Evolutionary conservation across 2,329 filamentous ascomycete genomes (phyloP).

Genomic region (Aphanocladium album): DNA sequence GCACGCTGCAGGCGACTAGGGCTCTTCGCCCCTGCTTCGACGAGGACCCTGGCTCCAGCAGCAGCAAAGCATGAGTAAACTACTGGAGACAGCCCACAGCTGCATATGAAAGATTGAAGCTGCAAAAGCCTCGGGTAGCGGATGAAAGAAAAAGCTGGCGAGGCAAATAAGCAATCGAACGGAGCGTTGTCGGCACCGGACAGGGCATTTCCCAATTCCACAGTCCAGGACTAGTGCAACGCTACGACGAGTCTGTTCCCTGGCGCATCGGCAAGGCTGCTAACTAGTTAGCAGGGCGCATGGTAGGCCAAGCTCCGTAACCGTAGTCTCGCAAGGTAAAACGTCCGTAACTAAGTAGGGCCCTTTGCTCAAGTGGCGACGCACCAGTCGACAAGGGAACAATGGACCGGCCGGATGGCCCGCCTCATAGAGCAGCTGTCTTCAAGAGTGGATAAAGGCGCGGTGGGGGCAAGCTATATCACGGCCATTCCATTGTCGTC

Average conservation of each 20-base stretch:
- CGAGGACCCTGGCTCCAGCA: not conserved
- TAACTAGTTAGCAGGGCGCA: not conserved
- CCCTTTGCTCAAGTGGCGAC: not conserved
- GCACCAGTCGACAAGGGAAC: not conserved
- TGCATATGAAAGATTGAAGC: not conserved
- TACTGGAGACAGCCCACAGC: not conserved
- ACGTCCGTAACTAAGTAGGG: not conserved
- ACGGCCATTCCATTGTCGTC: conserved; percentile 1
- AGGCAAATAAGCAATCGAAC: not conserved
- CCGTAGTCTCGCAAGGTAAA: not conserved
- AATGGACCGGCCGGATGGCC: conserved; percentile 1
- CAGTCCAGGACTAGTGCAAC: not conserved
- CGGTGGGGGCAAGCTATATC: conserved; percentile 7
- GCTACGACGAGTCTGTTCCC: not conserved
- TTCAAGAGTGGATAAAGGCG: not conserved
- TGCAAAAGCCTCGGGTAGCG: not conserved
- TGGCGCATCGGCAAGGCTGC: not conserved
- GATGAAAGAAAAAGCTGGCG: not conserved
- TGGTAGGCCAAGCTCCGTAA: not conserved
- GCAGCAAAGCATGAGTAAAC: not conserved
- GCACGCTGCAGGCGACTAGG: not conserved
- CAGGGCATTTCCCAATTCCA: not conserved
- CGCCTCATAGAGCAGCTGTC: not conserved
- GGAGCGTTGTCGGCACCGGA: not conserved
- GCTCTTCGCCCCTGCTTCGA: not conserved